Evolutionary conservation across 2,329 filamentous ascomycete species (phyloP).

Genomic region (Aspergillus carbonarius): DNA sequence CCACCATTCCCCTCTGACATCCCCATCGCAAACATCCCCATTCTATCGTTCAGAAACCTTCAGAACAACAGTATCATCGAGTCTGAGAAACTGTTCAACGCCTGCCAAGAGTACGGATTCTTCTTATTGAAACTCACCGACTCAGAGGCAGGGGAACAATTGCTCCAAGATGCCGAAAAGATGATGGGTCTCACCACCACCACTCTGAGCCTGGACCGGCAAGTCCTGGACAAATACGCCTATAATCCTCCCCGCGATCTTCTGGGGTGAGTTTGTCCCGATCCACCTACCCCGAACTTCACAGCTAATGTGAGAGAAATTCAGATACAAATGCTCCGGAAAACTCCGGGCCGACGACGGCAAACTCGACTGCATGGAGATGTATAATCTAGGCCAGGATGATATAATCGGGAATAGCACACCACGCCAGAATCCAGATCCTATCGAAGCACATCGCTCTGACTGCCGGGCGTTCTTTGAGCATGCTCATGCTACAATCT

Average conservation of each 20-base stretch:
- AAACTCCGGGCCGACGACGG: conserved; percentile 21
- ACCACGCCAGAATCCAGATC: conserved; percentile 13
- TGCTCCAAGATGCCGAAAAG: conserved; percentile 41
- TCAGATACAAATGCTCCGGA: conserved; percentile 18
- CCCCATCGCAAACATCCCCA: not conserved
- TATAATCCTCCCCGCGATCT: conserved; percentile 11
- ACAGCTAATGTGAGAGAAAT: not conserved
- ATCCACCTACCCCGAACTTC: not conserved
- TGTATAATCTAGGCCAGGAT: conserved; percentile 33
- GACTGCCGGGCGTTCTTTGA: not conserved
- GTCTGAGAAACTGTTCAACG: conserved; percentile 18
- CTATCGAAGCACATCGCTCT: not conserved
- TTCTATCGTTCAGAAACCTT: conserved; percentile 8
- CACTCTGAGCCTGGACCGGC: conserved; percentile 5
- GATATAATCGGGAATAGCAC: conserved; percentile 27
- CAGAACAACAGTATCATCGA: not conserved
- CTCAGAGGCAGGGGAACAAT: conserved; percentile 28
- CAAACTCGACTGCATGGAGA: conserved; percentile 29
- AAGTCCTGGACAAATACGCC: conserved; percentile 9
- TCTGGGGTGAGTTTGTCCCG: not conserved
- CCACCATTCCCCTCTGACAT: conserved; percentile 12
- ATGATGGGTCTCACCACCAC: conserved; percentile 36
- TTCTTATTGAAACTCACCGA: conserved; percentile 50
- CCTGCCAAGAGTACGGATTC: conserved; percentile 48
- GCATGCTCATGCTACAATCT: conserved; percentile 3